Conservation (phyloP, 805 yeast species). For the Suhomyces sp. region DNA sequence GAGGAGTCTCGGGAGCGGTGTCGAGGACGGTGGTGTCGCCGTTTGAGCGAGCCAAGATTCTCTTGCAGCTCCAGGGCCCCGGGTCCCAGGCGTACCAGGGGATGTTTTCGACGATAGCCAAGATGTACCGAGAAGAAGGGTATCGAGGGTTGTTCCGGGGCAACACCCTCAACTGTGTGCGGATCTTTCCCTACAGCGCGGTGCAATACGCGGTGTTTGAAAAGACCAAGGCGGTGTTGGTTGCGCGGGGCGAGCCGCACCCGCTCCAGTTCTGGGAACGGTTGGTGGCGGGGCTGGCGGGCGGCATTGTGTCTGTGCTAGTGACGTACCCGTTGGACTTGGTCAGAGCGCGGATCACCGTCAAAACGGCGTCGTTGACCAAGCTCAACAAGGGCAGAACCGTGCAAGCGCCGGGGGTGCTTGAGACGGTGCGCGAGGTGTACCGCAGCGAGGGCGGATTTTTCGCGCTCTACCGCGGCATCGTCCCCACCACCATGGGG, state of each 20-base stretch:
- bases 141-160: constrained; percentile 86
- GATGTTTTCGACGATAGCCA: constrained; percentile 65
- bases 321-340: constrained; percentile 92
- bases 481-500: constrained; percentile 87
- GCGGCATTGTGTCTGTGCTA: constrained; percentile 75
- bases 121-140: constrained; percentile 91
- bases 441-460: constrained; percentile 81
- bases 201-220: constrained; percentile 90
- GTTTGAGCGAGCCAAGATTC: constrained; percentile 87
- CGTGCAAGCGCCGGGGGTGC: constrained; percentile 68
- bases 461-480: constrained; percentile 74
- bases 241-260: constrained; percentile 20
- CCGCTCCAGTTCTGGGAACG: constrained; percentile 55
- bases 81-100: constrained; percentile 58
- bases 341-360: constrained; percentile 82
- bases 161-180: constrained; percentile 81
- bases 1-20: constrained; percentile 75
- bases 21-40: constrained; percentile 94
- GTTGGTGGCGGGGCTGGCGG: constrained; percentile 71
- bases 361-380: constrained; percentile 72
- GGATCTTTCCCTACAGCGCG: constrained; percentile 92
- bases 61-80: constrained; percentile 82
- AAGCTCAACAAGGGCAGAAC: constrained; percentile 48
- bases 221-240: constrained; percentile 43
- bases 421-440: constrained; percentile 53